These are phyloP conservation scores for Colletotrichum agaves DNA, from an alignment of 2,329 filamentous ascomycete genomes.

Conservation along the genomic window DNA sequence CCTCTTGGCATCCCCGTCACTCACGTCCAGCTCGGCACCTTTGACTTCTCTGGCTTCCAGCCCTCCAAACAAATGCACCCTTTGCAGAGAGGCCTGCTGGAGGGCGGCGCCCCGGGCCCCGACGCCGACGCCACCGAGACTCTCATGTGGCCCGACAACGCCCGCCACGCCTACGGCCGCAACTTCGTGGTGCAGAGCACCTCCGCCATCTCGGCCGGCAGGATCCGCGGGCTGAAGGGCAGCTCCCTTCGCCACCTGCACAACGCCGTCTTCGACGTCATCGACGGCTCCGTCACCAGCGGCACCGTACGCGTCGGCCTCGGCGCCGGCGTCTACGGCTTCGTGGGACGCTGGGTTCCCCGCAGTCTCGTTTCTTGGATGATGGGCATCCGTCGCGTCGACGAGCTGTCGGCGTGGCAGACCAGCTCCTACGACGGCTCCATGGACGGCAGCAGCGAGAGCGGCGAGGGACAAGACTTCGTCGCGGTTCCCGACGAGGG, in stretches of 20 bases:
- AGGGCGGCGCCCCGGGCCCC: conserved; percentile 51
- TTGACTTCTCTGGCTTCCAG: conserved; percentile 80
- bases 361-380: conserved; percentile 87
- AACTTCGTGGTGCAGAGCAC: conserved; percentile 68
- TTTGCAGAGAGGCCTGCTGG: conserved; percentile 51
- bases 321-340: conserved; percentile 84
- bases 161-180: conserved; percentile 68
- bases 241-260: conserved; percentile 83
- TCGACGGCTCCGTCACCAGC: conserved; percentile 72
- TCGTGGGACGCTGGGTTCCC: conserved; percentile 86
- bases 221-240: conserved; percentile 70
- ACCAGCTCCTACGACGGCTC: conserved; percentile 51
- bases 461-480: conserved; percentile 58
- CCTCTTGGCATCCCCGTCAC: conserved; percentile 82
- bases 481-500: conserved; percentile 59
- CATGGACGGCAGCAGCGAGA: conserved; percentile 48
- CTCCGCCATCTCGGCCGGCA: conserved; percentile 66
- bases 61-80: conserved; percentile 55
- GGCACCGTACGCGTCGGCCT: conserved; percentile 82
- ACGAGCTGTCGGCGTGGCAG: conserved; percentile 67
- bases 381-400: conserved; percentile 79
- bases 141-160: conserved; percentile 71
- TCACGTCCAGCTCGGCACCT: conserved; percentile 90
- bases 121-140: conserved; percentile 62
- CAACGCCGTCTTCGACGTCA: conserved; percentile 88